A percentile compares a stretch with the other conserved stretches of the same genome.
Evolutionary conservation across 495 filamentous ascomycete genomes (phyloP).

Genomic region (Parachaetomium inaequale): DNA sequence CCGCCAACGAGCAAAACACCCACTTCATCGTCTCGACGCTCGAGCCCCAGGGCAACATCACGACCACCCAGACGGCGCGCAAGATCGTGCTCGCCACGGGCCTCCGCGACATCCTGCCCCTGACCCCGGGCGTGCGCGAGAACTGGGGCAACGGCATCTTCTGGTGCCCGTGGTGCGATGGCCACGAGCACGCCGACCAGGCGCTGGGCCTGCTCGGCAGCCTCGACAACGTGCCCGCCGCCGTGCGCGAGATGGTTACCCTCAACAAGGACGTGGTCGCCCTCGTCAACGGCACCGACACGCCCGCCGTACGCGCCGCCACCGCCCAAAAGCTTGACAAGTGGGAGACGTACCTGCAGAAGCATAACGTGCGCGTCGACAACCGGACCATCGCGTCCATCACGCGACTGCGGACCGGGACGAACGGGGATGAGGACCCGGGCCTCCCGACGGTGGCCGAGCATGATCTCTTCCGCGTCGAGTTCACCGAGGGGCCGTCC

Average conservation of each 20-base stretch:
- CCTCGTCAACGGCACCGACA: slow-evolving; percentile 56
- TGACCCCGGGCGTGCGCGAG: slow-evolving; percentile 48
- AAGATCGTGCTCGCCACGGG: slow-evolving; percentile 56
- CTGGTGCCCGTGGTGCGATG: slow-evolving; percentile 63
- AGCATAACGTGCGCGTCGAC: slow-evolving; percentile 50
- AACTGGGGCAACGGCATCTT: slow-evolving; percentile 57
- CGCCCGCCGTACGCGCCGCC: slow-evolving; percentile 35
- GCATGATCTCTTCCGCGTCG: slow-evolving; percentile 51
- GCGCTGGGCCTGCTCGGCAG: slow-evolving; percentile 50
- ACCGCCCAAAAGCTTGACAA: slow-evolving; percentile 38
- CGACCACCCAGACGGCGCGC: slow-evolving; percentile 39
- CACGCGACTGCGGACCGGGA: slow-evolving; percentile 45
- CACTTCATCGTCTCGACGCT: slow-evolving; percentile 40
- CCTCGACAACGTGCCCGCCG: slow-evolving; percentile 41
- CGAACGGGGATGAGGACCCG: slow-evolving; percentile 36
- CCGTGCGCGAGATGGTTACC: slow-evolving; percentile 49
- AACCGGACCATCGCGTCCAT: slow-evolving; percentile 51
- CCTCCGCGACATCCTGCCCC: slow-evolving; percentile 51
- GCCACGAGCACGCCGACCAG: slow-evolving; percentile 56
- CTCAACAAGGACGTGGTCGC: slow-evolving; percentile 42
- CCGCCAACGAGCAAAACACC: slow-evolving; percentile 36
- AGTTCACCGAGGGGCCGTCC: slow-evolving; percentile 47
- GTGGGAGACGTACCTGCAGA: slow-evolving; percentile 40
- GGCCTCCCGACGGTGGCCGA: slow-evolving; percentile 36
- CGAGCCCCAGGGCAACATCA: neutral